Evolutionary conservation across 2,329 filamentous ascomycete species (phyloP), one percentile per base, ranked within the genome.

Genomic region (Colletotrichum viniferum): DNA sequence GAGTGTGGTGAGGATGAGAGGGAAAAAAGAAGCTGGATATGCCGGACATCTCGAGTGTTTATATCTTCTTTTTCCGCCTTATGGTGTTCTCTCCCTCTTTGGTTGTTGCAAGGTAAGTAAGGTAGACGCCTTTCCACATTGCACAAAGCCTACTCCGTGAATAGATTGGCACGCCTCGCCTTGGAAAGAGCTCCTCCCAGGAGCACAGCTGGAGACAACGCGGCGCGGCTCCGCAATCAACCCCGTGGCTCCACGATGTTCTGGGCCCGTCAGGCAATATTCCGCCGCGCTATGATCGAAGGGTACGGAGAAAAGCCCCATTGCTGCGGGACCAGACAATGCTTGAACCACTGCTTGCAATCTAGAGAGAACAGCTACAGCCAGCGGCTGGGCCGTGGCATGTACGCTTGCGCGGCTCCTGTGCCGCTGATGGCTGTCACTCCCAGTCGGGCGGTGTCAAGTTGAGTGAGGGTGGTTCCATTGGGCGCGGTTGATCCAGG

Each of bases 321-420:
- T 56, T 69, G 58, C 30, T 32, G 43, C 55, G 71, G 56, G 26
- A 18, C 34, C 24, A 30, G 55, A 36, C 55, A 52, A 62, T 69
- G 64, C 70, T 69, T 55, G 62, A 48, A 48, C 43, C 43, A 26
- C 43, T 65, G 34, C 38, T 48, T 48, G 43, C 43, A 48, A 48
- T 48, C 43, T 48, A 48, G 43, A 48, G 43, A 48, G n/a, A 61
- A 61, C 58, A 32, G 26, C 58, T 18, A 61, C 26, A 30, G 18
- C 58, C 58, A 32, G 18, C 52, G 52, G 21, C 52, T 56, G 26
- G 52, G 52, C 52, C 26, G 52, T 61, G 65, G 64, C 55, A 69
- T 69, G 71, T 58, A 61, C 24, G 71, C 71, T 73, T 69, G 71
- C 71, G 71, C 43, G 71, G 71, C 56, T 58, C 43, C 43, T 21